phyloP scores from a whole-genome alignment of 805 yeast species.

The Lipomyces anomalus region DNA sequence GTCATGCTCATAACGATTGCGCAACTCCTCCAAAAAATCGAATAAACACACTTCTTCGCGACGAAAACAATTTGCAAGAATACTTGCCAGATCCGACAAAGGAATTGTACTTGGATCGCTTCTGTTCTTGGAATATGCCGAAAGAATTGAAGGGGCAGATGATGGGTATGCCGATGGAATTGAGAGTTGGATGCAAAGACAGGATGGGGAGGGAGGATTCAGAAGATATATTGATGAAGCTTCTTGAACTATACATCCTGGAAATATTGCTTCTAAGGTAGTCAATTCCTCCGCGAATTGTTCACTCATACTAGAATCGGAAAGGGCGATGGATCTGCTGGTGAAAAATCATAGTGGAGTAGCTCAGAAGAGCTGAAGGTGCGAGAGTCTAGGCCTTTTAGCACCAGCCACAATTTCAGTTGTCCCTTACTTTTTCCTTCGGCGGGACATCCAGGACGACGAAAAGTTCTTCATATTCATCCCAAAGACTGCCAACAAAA shows the following conservation, averaged over 20 bases:
- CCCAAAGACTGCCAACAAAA: too few relatives aligned
- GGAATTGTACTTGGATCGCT: slow-evolving; percentile 39
- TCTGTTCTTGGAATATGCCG: slow-evolving; percentile 43
- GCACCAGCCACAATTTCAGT: too few relatives aligned
- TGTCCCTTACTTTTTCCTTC: too few relatives aligned
- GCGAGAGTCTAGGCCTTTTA: too few relatives aligned
- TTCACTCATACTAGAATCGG: too few relatives aligned
- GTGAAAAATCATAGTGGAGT: too few relatives aligned
- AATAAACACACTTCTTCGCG: slow-evolving; percentile 71
- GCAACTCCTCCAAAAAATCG: slow-evolving; percentile 57
- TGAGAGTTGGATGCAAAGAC: slow-evolving; percentile 56
- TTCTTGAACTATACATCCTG: slow-evolving; percentile 44
- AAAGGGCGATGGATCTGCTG: too few relatives aligned
- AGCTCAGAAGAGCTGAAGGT: too few relatives aligned
- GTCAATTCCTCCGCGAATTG: slow-evolving; percentile 66
- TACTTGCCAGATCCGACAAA: slow-evolving; percentile 1
- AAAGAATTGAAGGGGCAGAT: slow-evolving; percentile 54
- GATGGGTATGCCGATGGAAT: slow-evolving; percentile 71
- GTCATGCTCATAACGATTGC: slow-evolving; percentile 40
- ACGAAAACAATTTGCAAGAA: slow-evolving; percentile 31
- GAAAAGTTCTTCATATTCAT: too few relatives aligned
- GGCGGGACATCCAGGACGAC: too few relatives aligned
- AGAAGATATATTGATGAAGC: slow-evolving; percentile 41
- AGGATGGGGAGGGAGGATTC: slow-evolving; percentile 33
- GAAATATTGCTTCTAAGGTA: slow-evolving; percentile 84